Evolutionary conservation across 2,329 filamentous ascomycete species (phyloP).

Genomic region (Fusarium ramigenum): DNA sequence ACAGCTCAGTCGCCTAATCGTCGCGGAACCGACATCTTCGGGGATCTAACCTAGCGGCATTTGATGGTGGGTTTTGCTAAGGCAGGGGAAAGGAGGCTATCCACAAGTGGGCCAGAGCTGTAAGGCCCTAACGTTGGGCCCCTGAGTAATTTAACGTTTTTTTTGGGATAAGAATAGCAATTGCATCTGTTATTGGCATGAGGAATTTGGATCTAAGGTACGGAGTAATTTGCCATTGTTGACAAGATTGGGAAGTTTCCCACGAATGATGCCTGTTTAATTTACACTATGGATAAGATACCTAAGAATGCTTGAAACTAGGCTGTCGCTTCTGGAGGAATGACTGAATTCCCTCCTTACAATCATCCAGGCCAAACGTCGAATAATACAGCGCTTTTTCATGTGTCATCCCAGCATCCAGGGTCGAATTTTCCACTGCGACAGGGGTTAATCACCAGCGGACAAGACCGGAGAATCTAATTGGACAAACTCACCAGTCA

Average conservation of each 20-base stretch:
- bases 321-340: conserved; percentile 20
- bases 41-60: not conserved
- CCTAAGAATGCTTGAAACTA: conserved; percentile 21
- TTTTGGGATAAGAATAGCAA: not conserved
- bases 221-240: not conserved
- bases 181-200: not conserved
- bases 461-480: not conserved
- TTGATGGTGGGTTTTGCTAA: not conserved
- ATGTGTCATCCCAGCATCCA: conserved; percentile 23
- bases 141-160: not conserved
- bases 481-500: conserved; percentile 12
- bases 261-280: too few relatives aligned
- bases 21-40: not conserved
- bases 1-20: not conserved
- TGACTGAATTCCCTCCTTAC: conserved; percentile 26
- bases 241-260: not conserved
- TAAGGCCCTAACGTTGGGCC: not conserved
- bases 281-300: too few relatives aligned
- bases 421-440: conserved; percentile 17
- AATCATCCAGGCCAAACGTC: conserved; percentile 24
- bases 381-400: conserved; percentile 32
- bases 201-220: not conserved
- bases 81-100: conserved; percentile 1
- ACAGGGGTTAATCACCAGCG: not conserved
- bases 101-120: not conserved